A percentile compares a stretch with the other conserved stretches of the same genome.
Evolutionary conservation across 1,139 yeast genomes (phyloP).

Genomic region (Geotrichum europaeum): DNA sequence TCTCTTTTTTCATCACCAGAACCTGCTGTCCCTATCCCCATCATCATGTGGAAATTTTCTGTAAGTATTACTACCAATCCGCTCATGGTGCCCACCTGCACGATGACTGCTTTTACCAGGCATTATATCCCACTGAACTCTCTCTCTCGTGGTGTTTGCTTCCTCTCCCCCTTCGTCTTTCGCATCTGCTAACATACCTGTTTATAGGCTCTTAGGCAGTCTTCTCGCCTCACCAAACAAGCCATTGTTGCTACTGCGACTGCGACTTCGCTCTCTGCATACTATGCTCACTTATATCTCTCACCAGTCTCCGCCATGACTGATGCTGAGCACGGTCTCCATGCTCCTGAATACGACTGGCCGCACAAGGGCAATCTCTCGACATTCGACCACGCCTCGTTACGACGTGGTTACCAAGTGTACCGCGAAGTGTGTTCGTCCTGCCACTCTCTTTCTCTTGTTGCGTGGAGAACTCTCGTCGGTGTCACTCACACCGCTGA

Average conservation of each 20-base stretch:
- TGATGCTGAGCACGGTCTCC: constrained; percentile 98
- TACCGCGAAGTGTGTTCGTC: constrained; percentile 99
- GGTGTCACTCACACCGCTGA: constrained; percentile 91
- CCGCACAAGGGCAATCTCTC: constrained; percentile 84
- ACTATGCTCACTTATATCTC: constrained; percentile 30
- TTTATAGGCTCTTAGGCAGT: constrained; percentile 25
- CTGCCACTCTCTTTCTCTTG: constrained; percentile 93
- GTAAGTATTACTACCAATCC: constrained; percentile 2
- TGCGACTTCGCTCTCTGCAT: constrained; percentile 31
- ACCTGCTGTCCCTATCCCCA: not conserved
- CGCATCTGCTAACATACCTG: not conserved
- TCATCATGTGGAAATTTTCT: constrained; percentile 17
- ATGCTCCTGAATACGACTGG: constrained; percentile 91
- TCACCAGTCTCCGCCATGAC: constrained; percentile 85
- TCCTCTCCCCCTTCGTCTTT: no score
- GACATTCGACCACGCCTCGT: constrained; percentile 91
- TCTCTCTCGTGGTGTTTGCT: no score
- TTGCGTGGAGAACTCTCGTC: constrained; percentile 97
- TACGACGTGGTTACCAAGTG: constrained; percentile 98
- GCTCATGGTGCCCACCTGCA: no score
- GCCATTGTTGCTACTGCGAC: constrained; percentile 31
- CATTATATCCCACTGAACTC: no score
- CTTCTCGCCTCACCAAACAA: constrained; percentile 31
- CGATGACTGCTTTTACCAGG: no score
- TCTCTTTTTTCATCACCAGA: not conserved